Base-by-base conservation (phyloP, 2,329 filamentous ascomycete species). In the Zymoseptoria pseudotritici region DNA sequence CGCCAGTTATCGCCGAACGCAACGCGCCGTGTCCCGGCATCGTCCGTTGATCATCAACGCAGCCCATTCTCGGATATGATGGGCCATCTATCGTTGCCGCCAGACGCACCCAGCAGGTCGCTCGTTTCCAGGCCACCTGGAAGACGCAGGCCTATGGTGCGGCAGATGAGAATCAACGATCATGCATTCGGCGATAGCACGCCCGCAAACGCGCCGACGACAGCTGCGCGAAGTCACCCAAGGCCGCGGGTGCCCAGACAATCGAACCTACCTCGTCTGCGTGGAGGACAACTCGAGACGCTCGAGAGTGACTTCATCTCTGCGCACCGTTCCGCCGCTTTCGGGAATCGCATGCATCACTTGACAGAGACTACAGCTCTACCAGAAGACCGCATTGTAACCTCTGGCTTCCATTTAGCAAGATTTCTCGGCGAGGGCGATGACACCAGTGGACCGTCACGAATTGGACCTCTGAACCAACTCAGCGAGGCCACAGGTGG, bases 221-320 rank as follows among this genome's bases (percentile, higher is more conserved):
- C 13, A 17, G 36, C 36, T 11, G 36, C 36, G 3, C 36, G 36
- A n/a, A 46, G 13, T 4, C 6, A 46, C 17, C 13, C 36, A 46
- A 46, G 46, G 31, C 22, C 24, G 17, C 21, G 52, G 51, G 55
- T 26, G 53, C 53, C 26, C 54, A 31, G 50, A 24, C 24, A 36
- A 58, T 36, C 50, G 54, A 53, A 50, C 58, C 10, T 52, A 50
- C 21, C 36, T 19, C 52, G 31, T 26, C 50, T 60, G 60, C 70
- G 75, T 50, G 61, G 65, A 50, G 77, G 73, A 26, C 78, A 80
- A 62, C 66, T 80, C 3, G 78, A 80, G 61, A 70, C 72, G 3
- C 68, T 76, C 17, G 77, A 79, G 59, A 64, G 61, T n/a, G 71
- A 72, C 1, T 75, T 75, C 53, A 66, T 73, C 26, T 58, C 60